These are phyloP conservation scores for Russula sp. DNA, from an alignment of 768 basidiomycete genomes.

Conservation along the genomic window DNA sequence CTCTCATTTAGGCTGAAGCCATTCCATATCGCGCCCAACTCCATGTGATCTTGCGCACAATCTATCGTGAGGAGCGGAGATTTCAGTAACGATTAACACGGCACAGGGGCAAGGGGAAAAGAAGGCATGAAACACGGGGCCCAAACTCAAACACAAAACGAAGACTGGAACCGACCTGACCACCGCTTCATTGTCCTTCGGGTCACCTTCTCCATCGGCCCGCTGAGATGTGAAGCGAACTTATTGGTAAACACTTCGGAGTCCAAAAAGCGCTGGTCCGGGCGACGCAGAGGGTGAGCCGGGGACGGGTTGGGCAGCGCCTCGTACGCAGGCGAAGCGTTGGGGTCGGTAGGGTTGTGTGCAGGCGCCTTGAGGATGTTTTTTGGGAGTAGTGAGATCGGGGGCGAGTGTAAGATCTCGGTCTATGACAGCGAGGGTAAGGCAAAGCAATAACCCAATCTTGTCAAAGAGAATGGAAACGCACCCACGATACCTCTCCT, in stretches of 20 bases:
- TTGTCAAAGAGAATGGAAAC: constrained; percentile 26
- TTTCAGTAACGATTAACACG: background rate
- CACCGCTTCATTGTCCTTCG: constrained; percentile 89
- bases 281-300: constrained; percentile 80
- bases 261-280: constrained; percentile 94
- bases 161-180: constrained; percentile 56
- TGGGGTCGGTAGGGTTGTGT: constrained; percentile 84
- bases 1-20: constrained; percentile 88
- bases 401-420: constrained; percentile 90
- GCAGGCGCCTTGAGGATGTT: constrained; percentile 94
- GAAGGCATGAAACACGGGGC: background rate
- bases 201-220: constrained; percentile 96
- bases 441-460: background rate
- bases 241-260: constrained; percentile 95
- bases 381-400: constrained; percentile 86
- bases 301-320: constrained; percentile 87
- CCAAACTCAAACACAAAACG: background rate
- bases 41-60: constrained; percentile 78
- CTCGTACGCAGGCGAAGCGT: constrained; percentile 65
- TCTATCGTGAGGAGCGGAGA: constrained; percentile 38
- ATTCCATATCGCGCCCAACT: constrained; percentile 87
- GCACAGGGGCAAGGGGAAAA: background rate
- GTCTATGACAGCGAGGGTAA: constrained; percentile 41
- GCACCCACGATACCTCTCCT: constrained; percentile 92
- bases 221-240: constrained; percentile 86